These are phyloP conservation scores for Dacryopinax primogenitus DNA, from an alignment of 768 basidiomycete genomes.

Conservation along the genomic window DNA sequence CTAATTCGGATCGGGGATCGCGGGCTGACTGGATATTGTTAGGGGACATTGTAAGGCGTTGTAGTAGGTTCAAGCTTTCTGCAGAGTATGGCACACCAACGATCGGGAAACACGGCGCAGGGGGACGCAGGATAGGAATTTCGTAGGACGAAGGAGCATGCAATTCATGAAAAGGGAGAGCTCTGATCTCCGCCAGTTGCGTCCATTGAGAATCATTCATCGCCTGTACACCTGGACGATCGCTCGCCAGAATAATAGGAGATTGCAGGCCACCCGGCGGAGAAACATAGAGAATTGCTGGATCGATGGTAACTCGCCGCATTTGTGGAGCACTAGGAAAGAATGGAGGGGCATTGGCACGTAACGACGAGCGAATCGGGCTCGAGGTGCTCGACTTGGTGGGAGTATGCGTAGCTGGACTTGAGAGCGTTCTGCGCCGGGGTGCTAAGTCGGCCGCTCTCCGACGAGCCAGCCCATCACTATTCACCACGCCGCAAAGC, in stretches of 20 bases:
- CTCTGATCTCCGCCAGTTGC: neutral
- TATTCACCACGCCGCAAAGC: neutral
- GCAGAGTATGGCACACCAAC: neutral
- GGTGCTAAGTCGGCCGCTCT: neutral
- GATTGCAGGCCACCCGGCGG: neutral
- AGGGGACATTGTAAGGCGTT: neutral
- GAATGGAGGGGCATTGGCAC: neutral
- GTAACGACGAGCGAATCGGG: neutral
- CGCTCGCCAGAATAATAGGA: constrained; percentile 1
- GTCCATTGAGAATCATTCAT: neutral
- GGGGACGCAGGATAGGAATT: neutral
- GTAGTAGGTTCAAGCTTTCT: neutral
- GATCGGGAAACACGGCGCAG: neutral
- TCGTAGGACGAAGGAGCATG: neutral
- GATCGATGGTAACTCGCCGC: neutral
- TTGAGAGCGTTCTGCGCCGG: neutral
- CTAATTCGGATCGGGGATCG: neutral
- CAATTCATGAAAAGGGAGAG: neutral
- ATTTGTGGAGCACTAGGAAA: neutral
- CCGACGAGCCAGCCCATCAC: neutral
- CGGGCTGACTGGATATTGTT: neutral
- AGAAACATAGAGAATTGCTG: neutral
- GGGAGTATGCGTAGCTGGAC: neutral
- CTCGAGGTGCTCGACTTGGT: neutral
- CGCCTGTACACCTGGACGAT: neutral